Percentiles rank a stretch among this genome's conserved stretches.
Evolutionary conservation across 352 stramenopile genomes (phyloP).

Genomic region (Pythium pyrilobum): DNA sequence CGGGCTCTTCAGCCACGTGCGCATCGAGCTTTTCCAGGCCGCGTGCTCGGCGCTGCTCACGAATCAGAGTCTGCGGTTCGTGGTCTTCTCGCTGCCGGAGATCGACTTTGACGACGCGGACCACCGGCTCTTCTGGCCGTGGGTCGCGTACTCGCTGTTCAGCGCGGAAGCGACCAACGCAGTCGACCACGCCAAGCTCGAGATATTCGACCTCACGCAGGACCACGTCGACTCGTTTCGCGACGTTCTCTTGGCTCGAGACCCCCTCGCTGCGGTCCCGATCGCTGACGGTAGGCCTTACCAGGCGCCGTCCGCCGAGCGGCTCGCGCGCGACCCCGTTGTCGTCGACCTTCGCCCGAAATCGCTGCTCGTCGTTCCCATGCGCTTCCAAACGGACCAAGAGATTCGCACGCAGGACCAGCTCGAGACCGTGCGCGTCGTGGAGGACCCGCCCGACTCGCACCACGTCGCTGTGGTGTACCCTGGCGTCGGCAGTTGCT

Average conservation of each 20-base stretch:
- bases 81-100: too few species aligned
- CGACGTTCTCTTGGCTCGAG: too few species aligned
- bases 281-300: too few species aligned
- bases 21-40: neutral
- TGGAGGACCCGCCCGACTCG: neutral
- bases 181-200: neutral
- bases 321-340: neutral
- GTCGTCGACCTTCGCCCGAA: neutral
- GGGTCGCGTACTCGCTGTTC: conserved; percentile 5
- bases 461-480: neutral
- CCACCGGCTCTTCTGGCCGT: neutral
- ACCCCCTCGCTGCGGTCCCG: too few species aligned
- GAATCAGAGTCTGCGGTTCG: too few species aligned
- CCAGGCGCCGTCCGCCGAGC: too few species aligned
- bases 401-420: too few species aligned
- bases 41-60: neutral
- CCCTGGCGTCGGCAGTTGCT: conserved; percentile 1
- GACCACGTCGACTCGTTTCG: neutral
- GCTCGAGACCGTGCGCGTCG: neutral
- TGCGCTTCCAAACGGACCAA: neutral
- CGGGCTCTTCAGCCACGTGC: neutral
- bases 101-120: too few species aligned
- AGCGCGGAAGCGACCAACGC: neutral
- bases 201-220: neutral
- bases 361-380: neutral